Base-by-base conservation (phyloP, 2,329 filamentous ascomycete genomes). In the Neonectria sp. region DNA sequence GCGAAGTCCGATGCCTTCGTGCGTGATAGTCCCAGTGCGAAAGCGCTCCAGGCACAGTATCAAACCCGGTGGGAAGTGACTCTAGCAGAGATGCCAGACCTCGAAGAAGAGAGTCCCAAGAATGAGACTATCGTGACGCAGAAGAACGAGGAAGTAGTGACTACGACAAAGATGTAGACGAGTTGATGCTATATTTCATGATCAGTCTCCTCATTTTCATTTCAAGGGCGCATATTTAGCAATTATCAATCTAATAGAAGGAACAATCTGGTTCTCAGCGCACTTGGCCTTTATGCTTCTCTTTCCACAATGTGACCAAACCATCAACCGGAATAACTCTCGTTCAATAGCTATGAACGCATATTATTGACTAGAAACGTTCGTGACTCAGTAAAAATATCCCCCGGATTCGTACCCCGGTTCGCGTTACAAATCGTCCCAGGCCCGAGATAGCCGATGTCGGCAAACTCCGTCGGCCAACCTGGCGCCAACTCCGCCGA, bases 1-100 rank as follows among this genome's bases (percentile, higher is more conserved):
- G 24, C 58, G 21, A 4, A 63, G 4, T 25, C 82, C 0, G 73
- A 80, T 21, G 65, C 68, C 0, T 83, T 82, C 31, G 74, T 82
- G 29, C 70, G 66, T 8, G 60, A 69, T 3, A 71, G 67, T 8
- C 66, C 67, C 0, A 70, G 75, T 0, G 70, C 79, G 0, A 63
- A 63, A 45, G 72, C 79, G 27, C 71, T 80, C 13, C 79, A 79
- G 65, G 57, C 63, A 25, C 67, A 74, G 51, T 79, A 78, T 31
- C 58, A 73, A 4, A 70, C 75, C 6, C 75, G 75, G 1, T 82
- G 80, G 80, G 79, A 82, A 29, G 71, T 76, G 7, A 70, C 29
- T 21, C 25, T 53, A 31, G 51, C 17, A 21, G 51, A 53, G 51
- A 24, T 24, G 31, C 51, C 51, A 15, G 51, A 35, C 7, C 51